phyloP scores from a whole-genome alignment of 495 filamentous ascomycete genomes.

The Chaetomium fimeti region DNA sequence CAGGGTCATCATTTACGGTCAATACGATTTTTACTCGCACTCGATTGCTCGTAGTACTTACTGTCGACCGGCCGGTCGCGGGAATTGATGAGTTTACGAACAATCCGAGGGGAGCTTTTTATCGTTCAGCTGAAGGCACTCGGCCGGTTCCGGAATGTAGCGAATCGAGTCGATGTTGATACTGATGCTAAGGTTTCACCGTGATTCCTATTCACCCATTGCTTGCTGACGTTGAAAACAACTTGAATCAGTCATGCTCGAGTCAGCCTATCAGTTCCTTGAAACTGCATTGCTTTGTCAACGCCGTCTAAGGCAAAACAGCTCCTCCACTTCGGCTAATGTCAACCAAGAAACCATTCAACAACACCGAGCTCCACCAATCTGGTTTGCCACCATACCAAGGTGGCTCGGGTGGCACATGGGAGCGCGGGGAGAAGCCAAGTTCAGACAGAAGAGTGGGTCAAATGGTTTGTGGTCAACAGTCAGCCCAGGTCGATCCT shows the following conservation, averaged over 20 bases:
- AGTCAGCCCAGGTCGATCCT: neutral
- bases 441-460: neutral
- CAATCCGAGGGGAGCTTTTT: conserved; percentile 16
- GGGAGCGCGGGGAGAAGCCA: neutral
- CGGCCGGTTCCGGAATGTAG: neutral
- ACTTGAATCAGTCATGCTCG: neutral
- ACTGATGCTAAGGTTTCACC: neutral
- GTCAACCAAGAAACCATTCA: neutral
- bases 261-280: conserved; percentile 6
- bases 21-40: conserved; percentile 36
- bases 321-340: neutral
- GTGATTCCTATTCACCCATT: neutral
- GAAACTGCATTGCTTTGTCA: neutral
- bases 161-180: neutral
- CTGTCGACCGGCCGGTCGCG: conserved; percentile 19
- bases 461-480: neutral
- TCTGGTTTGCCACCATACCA: no score
- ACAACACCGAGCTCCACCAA: neutral
- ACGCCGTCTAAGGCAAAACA: neutral
- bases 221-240: neutral
- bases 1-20: conserved; percentile 40
- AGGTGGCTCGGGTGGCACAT: no score
- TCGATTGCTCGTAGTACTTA: conserved; percentile 23
- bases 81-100: conserved; percentile 23
- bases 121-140: conserved; percentile 11